A percentile compares a stretch with the other conserved stretches of the same genome.
Evolutionary conservation across 2,329 filamentous ascomycete genomes (phyloP).

Genomic region (Monosporascus sp.): DNA sequence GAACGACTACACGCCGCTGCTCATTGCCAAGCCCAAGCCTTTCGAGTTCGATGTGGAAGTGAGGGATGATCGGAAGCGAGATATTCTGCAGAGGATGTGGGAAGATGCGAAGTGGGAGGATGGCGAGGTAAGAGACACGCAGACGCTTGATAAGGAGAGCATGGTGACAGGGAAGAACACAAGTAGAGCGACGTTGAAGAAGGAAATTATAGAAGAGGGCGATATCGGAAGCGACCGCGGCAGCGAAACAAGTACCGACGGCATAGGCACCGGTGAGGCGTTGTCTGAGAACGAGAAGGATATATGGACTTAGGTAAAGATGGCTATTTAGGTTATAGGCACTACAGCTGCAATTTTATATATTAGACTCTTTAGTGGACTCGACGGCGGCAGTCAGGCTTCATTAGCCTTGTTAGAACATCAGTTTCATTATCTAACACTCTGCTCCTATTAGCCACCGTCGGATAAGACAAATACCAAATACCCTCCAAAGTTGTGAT

Average conservation of each 20-base stretch:
- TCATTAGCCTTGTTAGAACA: too few relatives aligned
- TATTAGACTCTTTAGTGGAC: too few relatives aligned
- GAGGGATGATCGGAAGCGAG: conserved; percentile 20
- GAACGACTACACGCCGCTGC: conserved; percentile 37
- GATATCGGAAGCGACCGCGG: background rate
- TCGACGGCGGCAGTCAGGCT: too few relatives aligned
- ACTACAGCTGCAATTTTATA: too few relatives aligned
- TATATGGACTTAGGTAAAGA: background rate
- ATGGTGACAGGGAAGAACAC: conserved; percentile 7
- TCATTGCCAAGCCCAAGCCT: conserved; percentile 37
- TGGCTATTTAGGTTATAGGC: too few relatives aligned
- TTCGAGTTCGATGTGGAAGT: conserved; percentile 34
- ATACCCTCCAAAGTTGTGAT: too few relatives aligned
- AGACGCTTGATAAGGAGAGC: too few relatives aligned
- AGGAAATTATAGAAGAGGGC: conserved; percentile 10
- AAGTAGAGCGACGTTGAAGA: conserved; percentile 29
- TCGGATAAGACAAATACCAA: too few relatives aligned
- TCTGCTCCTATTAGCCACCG: too few relatives aligned
- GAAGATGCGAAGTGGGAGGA: conserved; percentile 29
- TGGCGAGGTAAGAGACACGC: conserved; percentile 18
- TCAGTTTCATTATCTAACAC: too few relatives aligned
- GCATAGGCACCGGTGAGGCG: background rate
- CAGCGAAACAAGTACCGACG: background rate
- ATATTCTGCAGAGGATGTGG: conserved; percentile 30
- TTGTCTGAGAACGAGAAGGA: background rate